These are phyloP conservation scores for Emergomyces africanus DNA, from an alignment of 2,329 filamentous ascomycete species.

Conservation along the genomic window DNA sequence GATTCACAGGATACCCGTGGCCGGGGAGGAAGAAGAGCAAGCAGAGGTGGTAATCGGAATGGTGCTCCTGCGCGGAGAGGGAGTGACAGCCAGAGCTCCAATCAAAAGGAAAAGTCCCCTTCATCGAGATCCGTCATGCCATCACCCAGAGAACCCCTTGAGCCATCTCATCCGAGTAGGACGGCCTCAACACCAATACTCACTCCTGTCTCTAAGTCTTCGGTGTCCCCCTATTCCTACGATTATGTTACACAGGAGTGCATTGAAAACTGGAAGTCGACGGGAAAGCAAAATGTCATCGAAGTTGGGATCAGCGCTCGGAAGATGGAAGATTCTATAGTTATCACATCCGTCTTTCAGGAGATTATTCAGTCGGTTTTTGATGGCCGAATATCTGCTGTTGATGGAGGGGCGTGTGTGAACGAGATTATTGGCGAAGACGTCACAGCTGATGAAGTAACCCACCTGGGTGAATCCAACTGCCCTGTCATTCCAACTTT, in stretches of 20 bases:
- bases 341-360: conserved; percentile 63
- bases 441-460: conserved; percentile 35
- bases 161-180: conserved; percentile 20
- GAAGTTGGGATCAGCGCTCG: conserved; percentile 52
- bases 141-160: conserved; percentile 17
- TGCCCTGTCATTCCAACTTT: conserved; percentile 27
- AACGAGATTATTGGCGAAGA: conserved; percentile 58
- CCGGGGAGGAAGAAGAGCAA: conserved; percentile 24
- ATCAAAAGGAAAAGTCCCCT: conserved; percentile 18
- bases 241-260: conserved; percentile 60
- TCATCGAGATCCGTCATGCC: conserved; percentile 18
- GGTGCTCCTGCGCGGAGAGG: conserved; percentile 21
- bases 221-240: conserved; percentile 50
- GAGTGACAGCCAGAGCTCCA: conserved; percentile 24
- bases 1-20: conserved; percentile 28
- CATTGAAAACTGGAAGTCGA: conserved; percentile 53
- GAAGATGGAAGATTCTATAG: conserved; percentile 53
- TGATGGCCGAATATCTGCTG: conserved; percentile 52
- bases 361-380: conserved; percentile 70
- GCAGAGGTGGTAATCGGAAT: conserved; percentile 25
- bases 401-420: conserved; percentile 58
- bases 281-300: conserved; percentile 55
- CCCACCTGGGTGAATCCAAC: conserved; percentile 33
- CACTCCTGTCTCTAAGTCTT: conserved; percentile 15
- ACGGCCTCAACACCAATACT: conserved; percentile 12